Base-by-base conservation (phyloP, 352 stramenopile genomes). In the Globisporangium abappressorium region DNA sequence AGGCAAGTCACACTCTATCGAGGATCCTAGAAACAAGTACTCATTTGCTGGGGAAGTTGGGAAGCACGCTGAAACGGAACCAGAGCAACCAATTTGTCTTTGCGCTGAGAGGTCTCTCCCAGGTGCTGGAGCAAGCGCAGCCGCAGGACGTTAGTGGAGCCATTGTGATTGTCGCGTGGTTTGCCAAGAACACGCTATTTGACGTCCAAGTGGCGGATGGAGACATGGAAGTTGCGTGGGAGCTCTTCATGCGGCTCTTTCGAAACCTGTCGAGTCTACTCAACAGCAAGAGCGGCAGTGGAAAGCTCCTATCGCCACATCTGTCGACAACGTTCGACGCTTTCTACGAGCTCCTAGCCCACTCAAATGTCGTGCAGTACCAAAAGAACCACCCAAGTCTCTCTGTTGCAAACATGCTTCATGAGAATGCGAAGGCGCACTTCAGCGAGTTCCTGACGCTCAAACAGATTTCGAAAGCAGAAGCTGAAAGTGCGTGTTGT, bases 41-140 rank as follows among this genome's bases (percentile, higher is more conserved):
- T 20, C 80, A 79, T 54, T 46, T 92, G 9, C 65, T 92, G 5
- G 72, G 69, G 14, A 76, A 70, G 24, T 65, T 90, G 30, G 71
- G 74, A 2, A 55, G 63, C 0, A 55, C 75, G 24, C 20, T 92
- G 49, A 92, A 90, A 62, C 47, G 56, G 3, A 92, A 92, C 54
- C 76, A 66, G 30, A 78, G 69, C 49, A 90, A 89, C 55, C 80
- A 87, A 66, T 92, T 74, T 34, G 78, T 78, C 20, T 73, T 87
- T 67, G 62, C 72, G 26, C 68, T 90, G 51, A 80, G 85, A 33
- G 76, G 89, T 59, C 63, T 92, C 5, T 56, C 84, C 26, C 26
- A 64, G 1, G 60, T 89, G 12, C 12, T 82, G 9, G 28, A 64
- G 49, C 59, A 57, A 63, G 24, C 51, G 2, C 51, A 59, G 26